phyloP scores from a whole-genome alignment of 345 rosid genomes.

The Eutrema yunnanense region DNA sequence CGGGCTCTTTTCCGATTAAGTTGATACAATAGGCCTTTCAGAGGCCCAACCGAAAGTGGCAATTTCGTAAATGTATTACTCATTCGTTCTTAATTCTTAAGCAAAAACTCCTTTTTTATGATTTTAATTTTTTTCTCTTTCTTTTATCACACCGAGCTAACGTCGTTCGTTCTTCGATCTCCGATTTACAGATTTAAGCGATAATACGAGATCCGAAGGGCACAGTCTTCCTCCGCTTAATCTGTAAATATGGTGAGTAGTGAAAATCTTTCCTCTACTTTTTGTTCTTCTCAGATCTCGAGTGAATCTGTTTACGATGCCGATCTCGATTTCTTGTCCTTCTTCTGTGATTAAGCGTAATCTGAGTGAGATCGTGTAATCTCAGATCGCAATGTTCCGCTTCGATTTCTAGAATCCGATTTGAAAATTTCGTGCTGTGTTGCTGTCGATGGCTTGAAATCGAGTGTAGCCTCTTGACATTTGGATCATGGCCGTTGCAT shows the following conservation, averaged over 20 bases:
- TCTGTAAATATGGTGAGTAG: conserved; percentile 23
- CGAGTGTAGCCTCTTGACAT: conserved; percentile 20
- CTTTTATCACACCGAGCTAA: conserved; percentile 17
- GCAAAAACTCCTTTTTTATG: not conserved
- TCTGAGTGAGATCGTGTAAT: conserved; percentile 1
- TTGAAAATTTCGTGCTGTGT: not conserved
- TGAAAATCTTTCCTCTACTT: not conserved
- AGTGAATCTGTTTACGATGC: conserved; percentile 13
- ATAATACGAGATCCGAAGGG: conserved; percentile 19
- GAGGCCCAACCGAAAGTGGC: conserved; percentile 17
- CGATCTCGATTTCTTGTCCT: conserved; percentile 21
- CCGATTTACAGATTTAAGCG: conserved; percentile 25
- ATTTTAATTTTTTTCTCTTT: not conserved
- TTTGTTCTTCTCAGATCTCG: conserved; percentile 4
- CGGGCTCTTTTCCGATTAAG: not conserved
- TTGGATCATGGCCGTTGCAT: conserved; percentile 8
- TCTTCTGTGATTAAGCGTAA: not conserved
- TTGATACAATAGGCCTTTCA: not conserved
- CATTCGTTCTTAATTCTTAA: conserved; percentile 9
- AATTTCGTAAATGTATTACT: conserved; percentile 1
- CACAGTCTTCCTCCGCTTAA: conserved; percentile 1
- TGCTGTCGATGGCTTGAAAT: conserved; percentile 8
- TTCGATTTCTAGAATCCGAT: not conserved
- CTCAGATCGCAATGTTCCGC: conserved; percentile 19
- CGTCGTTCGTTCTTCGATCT: conserved; percentile 26